Base-by-base conservation (phyloP, 2,329 filamentous ascomycete species). In the Lasiodiplodia theobromae region DNA sequence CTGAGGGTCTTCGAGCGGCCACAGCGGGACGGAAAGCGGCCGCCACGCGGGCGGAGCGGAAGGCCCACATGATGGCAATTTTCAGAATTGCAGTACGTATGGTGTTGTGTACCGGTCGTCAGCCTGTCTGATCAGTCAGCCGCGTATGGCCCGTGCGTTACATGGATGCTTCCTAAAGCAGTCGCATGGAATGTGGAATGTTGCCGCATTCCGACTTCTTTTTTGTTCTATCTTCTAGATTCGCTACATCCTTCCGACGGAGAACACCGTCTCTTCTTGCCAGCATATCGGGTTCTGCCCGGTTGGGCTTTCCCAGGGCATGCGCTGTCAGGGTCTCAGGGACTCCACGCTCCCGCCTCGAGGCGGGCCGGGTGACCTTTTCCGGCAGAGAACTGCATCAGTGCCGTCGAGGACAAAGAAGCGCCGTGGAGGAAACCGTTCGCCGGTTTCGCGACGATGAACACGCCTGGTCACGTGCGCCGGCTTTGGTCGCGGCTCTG, bases 151-250 rank as follows among this genome's bases (percentile, higher is more conserved):
- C 60, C 60, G 60, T 64, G 60, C 60, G 44, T 21, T 47, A 40
- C 3, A n/a, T 64, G n/a, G 60, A 52, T 52, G 31, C 47, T 52
- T 64, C 28, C 60, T 52, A 28, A 64, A 52, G 60, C 16, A 31
- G 25, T 11, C 31, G 31, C 18, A 4, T 28, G 28, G 23, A 11
- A n/a, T 18, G 8, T 28, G 28, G 23, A n/a, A n/a, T 18, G 21
- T 16, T 53, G 47, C 47, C 47, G 18, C 11, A 31, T 16, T 5
- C n/a, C 1, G 16, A 3, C 18, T 34, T 23, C 11, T 10, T 28
- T 38, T 58, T 21, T 44, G 23, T 7, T 11, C 21, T 37, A 2
- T 3, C 18, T 34, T 3, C 31, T 31, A n/a, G 16, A 18, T 21
- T 51, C 3, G 47, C 21, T 51, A 11, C 47, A 11, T 44, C 40